Percentiles rank a stretch among this genome's conserved stretches.
Evolutionary conservation across 176 grass and related monocot genomes (phyloP).

Genomic region (Oryza glaberrima): DNA sequence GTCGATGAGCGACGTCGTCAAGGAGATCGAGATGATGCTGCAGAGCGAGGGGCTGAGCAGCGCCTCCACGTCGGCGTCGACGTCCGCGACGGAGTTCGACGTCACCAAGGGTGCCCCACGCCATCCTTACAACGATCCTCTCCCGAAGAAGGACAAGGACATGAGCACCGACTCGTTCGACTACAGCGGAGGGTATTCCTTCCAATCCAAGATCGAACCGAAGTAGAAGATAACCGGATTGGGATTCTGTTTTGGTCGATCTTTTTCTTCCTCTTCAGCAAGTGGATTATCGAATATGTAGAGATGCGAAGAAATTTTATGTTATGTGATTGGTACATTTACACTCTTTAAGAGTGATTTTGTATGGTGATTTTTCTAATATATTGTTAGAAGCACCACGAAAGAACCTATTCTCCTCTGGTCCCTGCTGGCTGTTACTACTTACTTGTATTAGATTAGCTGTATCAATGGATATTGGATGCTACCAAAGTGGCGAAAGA

Average conservation of each 20-base stretch:
- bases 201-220: constrained; percentile 70
- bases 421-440: no score
- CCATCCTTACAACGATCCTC: constrained; percentile 72
- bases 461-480: not conserved
- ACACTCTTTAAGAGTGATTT: constrained; percentile 17
- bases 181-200: constrained; percentile 75
- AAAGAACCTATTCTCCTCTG: not conserved
- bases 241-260: not conserved
- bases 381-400: constrained; percentile 32
- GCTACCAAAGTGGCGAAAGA: not conserved
- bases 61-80: constrained; percentile 59
- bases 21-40: constrained; percentile 89
- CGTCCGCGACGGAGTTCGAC: constrained; percentile 67
- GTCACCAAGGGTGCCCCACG: constrained; percentile 42
- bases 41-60: constrained; percentile 64
- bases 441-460: not conserved
- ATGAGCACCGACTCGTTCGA: constrained; percentile 63
- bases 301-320: constrained; percentile 32
- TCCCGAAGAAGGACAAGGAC: constrained; percentile 72
- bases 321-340: constrained; percentile 16
- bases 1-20: constrained; percentile 79
- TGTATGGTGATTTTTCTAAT: constrained; percentile 21
- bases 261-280: constrained; percentile 31
- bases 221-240: constrained; percentile 61
- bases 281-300: constrained; percentile 24